These are phyloP conservation scores for Phytophthora pini DNA, from an alignment of 352 stramenopile species.

Conservation along the genomic window DNA sequence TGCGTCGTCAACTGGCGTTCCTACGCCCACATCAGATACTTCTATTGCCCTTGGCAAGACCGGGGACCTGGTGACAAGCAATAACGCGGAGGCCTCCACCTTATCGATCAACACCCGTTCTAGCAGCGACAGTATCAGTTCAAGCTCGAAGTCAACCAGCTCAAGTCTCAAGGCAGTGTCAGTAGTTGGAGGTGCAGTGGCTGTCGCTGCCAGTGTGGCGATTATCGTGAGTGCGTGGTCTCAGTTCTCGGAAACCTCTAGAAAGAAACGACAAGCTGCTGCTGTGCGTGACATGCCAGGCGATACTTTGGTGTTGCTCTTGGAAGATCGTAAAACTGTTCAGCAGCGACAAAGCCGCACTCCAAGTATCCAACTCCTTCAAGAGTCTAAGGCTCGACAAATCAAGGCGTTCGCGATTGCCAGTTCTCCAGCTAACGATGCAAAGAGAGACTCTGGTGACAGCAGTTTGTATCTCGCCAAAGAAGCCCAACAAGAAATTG, in stretches of 20 bases:
- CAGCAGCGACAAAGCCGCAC: slow-evolving; percentile 36
- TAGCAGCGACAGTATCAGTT: slow-evolving; percentile 38
- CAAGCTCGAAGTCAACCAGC: slow-evolving; percentile 29
- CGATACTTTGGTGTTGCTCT: slow-evolving; percentile 71
- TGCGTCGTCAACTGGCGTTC: slow-evolving; percentile 16
- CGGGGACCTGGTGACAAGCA: slow-evolving; percentile 22
- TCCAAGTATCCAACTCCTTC: slow-evolving; percentile 37
- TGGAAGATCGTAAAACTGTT: slow-evolving; percentile 62
- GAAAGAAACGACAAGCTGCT: slow-evolving; percentile 66
- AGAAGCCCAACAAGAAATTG: slow-evolving; percentile 37
- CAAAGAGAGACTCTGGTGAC: not conserved
- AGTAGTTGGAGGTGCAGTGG: slow-evolving; percentile 75
- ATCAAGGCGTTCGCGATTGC: slow-evolving; percentile 34
- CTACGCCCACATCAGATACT: slow-evolving; percentile 16
- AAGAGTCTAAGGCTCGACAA: slow-evolving; percentile 41
- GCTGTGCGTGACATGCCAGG: slow-evolving; percentile 81
- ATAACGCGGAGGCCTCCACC: slow-evolving; percentile 26
- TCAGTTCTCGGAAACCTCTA: slow-evolving; percentile 71
- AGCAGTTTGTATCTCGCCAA: slow-evolving; percentile 24
- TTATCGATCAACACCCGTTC: slow-evolving; percentile 22
- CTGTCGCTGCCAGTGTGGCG: slow-evolving; percentile 74
- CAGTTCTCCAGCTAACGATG: slow-evolving; percentile 11
- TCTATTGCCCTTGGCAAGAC: slow-evolving; percentile 25
- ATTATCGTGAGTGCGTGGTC: slow-evolving; percentile 84
- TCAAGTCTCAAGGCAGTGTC: slow-evolving; percentile 61